Conservation (phyloP, 352 stramenopile species). For the Pythium diclinum region DNA sequence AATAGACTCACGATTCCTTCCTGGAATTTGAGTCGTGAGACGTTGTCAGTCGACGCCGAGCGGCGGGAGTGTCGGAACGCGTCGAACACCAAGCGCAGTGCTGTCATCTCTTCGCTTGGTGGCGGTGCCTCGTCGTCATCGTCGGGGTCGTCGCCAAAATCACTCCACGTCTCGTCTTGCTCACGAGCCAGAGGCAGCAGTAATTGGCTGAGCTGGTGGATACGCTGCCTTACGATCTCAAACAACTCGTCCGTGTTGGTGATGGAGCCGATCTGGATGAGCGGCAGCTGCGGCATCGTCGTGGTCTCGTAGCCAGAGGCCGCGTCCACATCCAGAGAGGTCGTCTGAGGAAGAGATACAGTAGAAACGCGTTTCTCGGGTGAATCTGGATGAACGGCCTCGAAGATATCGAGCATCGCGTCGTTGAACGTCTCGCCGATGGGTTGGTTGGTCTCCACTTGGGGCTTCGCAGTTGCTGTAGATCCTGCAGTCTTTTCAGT, state of each 20-base stretch:
- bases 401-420: constrained; percentile 34
- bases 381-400: constrained; percentile 20
- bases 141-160: constrained; percentile 44
- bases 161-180: constrained; percentile 35
- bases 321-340: not conserved
- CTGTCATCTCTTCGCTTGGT: constrained; percentile 24
- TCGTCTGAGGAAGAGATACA: not conserved
- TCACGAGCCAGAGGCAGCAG: constrained; percentile 26
- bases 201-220: constrained; percentile 34
- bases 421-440: constrained; percentile 26
- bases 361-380: constrained; percentile 10
- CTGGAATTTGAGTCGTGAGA: constrained; percentile 46
- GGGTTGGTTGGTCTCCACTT: not conserved
- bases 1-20: constrained; percentile 33
- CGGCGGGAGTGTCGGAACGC: constrained; percentile 25
- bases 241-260: constrained; percentile 52
- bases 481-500: not conserved
- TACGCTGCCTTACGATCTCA: constrained; percentile 45
- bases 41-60: constrained; percentile 18
- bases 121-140: constrained; percentile 21
- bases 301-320: not conserved
- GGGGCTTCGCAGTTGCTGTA: not conserved
- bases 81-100: constrained; percentile 35
- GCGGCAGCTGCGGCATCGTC: constrained; percentile 22
- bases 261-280: constrained; percentile 40